Conservation (phyloP, 139 green algal species). For the Chlamydomonas sp. region DNA sequence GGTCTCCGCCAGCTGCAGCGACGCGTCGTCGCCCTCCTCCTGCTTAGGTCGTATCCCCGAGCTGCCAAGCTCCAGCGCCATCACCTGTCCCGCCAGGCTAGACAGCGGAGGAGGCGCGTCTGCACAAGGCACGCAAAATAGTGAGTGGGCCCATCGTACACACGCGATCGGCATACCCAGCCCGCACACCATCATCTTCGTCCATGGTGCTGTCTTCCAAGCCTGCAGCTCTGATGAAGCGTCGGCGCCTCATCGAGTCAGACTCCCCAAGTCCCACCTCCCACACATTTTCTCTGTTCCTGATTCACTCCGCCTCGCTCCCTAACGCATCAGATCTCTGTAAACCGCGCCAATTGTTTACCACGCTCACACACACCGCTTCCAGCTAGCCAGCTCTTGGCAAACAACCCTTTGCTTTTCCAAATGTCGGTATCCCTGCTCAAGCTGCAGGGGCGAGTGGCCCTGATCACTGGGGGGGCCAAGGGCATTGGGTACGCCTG, state of each 20-base stretch:
- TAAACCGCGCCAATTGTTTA: too few relatives aligned
- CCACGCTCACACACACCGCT: too few relatives aligned
- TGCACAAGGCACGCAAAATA: not conserved
- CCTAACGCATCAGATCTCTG: too few relatives aligned
- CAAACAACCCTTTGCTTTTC: not conserved
- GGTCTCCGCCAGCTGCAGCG: slow-evolving; percentile 8
- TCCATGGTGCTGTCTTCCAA: not conserved
- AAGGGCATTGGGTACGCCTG: slow-evolving; percentile 74
- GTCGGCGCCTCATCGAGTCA: not conserved
- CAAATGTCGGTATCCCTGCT: not conserved
- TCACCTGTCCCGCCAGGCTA: slow-evolving; percentile 36
- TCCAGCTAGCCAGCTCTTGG: too few relatives aligned
- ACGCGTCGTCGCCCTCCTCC: not conserved
- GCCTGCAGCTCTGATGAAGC: not conserved
- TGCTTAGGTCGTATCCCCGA: not conserved
- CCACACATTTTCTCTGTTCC: not conserved
- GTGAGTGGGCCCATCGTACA: not conserved
- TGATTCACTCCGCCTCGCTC: not conserved
- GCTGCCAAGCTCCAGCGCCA: slow-evolving; percentile 20
- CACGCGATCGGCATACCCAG: not conserved
- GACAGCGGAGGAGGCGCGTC: slow-evolving; percentile 39
- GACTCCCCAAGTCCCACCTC: not conserved
- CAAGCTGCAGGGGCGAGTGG: slow-evolving; percentile 15
- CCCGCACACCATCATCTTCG: too few relatives aligned
- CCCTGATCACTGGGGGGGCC: slow-evolving; percentile 43